phyloP scores from a whole-genome alignment of 108 stramenopile genomes.

The Nitzschia sp. region DNA sequence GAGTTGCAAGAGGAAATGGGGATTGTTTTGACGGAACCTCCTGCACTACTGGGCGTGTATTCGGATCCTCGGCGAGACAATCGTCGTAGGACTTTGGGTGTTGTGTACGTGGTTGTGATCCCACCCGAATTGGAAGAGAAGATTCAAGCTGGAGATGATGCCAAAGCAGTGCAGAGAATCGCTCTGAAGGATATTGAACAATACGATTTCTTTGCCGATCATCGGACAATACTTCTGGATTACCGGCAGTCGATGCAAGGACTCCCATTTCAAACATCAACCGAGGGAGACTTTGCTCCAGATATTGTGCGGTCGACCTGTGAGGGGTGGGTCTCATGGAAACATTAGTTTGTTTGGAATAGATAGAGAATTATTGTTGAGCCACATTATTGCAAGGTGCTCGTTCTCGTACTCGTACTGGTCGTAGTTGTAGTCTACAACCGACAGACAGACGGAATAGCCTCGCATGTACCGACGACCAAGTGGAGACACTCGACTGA shows the following conservation, averaged over 20 bases:
- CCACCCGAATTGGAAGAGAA: conserved; percentile 7
- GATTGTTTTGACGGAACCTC: conserved; percentile 33
- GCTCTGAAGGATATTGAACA: conserved; percentile 61
- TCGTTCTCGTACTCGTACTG: no score
- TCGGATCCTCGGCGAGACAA: conserved; percentile 83
- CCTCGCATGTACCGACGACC: no score
- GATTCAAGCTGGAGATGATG: conserved; percentile 83
- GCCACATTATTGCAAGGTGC: no score
- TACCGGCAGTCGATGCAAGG: conserved; percentile 26
- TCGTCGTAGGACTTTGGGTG: conserved; percentile 63
- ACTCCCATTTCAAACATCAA: background rate
- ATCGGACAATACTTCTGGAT: conserved; percentile 54
- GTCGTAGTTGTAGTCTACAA: background rate
- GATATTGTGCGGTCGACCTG: conserved; percentile 34
- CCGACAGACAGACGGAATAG: background rate
- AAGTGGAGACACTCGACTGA: no score
- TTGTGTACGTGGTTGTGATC: conserved; percentile 57
- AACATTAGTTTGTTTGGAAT: background rate
- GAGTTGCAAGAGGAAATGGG: conserved; percentile 84
- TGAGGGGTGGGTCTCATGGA: background rate
- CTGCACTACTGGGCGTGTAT: conserved; percentile 70
- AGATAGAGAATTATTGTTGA: background rate
- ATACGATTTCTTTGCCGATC: conserved; percentile 51
- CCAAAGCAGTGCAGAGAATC: conserved; percentile 62
- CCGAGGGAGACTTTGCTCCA: conserved; percentile 23